Conservation (phyloP, 495 filamentous ascomycete species). For the Neurospora sp. region DNA sequence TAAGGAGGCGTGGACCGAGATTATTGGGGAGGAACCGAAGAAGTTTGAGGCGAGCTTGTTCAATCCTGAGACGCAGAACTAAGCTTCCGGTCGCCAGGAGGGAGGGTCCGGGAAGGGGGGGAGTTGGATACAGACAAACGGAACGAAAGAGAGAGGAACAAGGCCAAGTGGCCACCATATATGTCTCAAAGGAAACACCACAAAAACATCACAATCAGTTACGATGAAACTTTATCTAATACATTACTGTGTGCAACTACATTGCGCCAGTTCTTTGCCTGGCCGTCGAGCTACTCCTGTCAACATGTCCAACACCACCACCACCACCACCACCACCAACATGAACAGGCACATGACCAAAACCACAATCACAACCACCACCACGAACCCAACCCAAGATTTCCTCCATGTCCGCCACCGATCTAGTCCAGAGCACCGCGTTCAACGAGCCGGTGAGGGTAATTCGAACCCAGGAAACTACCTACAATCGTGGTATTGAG, state of each 20-base stretch:
- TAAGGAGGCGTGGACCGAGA: slow-evolving; percentile 8
- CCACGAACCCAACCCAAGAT: background rate
- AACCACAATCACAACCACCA: background rate
- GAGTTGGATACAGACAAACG: background rate
- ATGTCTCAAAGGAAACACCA: too few relatives aligned
- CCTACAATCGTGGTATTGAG: slow-evolving; percentile 36
- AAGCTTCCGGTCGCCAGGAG: too few relatives aligned
- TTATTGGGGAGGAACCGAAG: background rate
- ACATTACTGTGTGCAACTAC: background rate
- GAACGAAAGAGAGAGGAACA: background rate
- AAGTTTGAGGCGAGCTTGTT: slow-evolving; percentile 5
- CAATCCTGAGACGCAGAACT: background rate
- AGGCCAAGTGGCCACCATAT: background rate
- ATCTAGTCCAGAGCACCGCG: background rate
- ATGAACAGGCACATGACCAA: background rate
- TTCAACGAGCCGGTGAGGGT: too few relatives aligned
- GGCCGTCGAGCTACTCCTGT: background rate
- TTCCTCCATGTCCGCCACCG: background rate
- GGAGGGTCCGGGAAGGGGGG: background rate
- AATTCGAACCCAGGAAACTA: slow-evolving; percentile 13
- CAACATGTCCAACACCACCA: background rate
- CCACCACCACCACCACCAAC: background rate
- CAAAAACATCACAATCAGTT: background rate
- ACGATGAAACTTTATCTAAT: background rate
- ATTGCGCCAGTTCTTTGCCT: background rate